Base-by-base conservation (phyloP, 1,284 basidiomycete species). In the Fomitopsis pinicola region DNA sequence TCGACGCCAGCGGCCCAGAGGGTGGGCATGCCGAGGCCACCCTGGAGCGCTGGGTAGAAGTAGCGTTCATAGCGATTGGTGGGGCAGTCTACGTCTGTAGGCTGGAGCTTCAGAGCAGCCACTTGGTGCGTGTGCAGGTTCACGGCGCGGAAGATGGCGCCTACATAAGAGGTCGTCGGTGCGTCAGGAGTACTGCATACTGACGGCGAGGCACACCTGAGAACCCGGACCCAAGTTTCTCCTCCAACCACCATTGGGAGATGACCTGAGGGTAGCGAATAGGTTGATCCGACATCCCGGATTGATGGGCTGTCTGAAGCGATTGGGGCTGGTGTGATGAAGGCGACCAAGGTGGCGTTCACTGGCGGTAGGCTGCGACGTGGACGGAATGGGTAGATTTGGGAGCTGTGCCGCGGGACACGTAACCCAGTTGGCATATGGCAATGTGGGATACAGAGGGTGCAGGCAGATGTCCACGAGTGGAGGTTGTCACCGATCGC, bases 61-160 rank as follows among this genome's bases (percentile, higher is more conserved):
- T 75, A 66, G 35, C 86, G 82, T 68, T 91, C 89, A 60, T 87
- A 89, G 54, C 73, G 77, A 68, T 91, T 91, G 2, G 89, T 91
- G 0, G 87, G 89, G 67, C 88, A 91, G 69, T 88, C 82, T 59
- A 88, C 84, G 66, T 88, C 76, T 26, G 82, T 74, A 59, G 80
- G 77, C 71, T 91, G 89, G 8, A 91, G 75, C 69, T 91, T 91
- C 60, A 91, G 77, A 0, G 89, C 89, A 50, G 88, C 87, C n/a
- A 78, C 70, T 54, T 85, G 77, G 10, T 77, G 75, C 5, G 76
- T 85, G 67, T 84, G 77, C 0, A 91, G 65, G 65, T 91, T 75
- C 15, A 66, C 71, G 1, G 89, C 88, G 26, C 80, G 78, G 68
- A 80, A 91, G 61, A 91, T 91, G 19, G 86, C 84, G 52, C 89